Percentiles rank a stretch among this genome's conserved stretches.
phyloP scores from a whole-genome alignment of 805 yeast genomes.

The Lachancea waltii region DNA sequence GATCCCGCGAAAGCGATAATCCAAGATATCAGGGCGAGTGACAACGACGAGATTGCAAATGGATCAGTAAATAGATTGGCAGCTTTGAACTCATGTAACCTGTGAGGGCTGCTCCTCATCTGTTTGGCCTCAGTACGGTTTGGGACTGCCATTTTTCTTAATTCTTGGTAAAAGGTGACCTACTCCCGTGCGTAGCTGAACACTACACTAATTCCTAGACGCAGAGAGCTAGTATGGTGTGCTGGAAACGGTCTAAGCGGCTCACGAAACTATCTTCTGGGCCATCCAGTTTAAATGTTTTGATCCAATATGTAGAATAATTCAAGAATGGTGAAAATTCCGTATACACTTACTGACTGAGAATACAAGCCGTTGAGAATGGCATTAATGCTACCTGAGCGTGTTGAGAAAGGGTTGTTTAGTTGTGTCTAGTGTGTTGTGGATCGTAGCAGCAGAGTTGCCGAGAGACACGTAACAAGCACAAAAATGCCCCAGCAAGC shows the following conservation, averaged over 20 bases:
- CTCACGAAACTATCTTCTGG: too few species aligned
- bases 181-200: too few species aligned
- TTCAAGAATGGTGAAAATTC: not conserved
- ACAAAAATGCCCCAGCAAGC: constrained; percentile 45
- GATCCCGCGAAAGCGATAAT: constrained; percentile 84
- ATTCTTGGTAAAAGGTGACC: not conserved
- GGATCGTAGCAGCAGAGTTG: constrained; percentile 29
- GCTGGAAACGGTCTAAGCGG: too few species aligned
- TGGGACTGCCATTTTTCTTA: constrained; percentile 16
- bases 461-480: constrained; percentile 46
- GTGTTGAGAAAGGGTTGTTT: too few species aligned
- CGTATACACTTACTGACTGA: not conserved
- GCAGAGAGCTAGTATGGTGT: not conserved
- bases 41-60: constrained; percentile 75
- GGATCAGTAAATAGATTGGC: constrained; percentile 72
- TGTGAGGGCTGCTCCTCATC: constrained; percentile 23
- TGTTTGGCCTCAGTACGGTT: constrained; percentile 21
- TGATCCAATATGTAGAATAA: too few species aligned
- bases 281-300: too few species aligned
- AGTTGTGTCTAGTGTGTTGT: too few species aligned
- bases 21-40: constrained; percentile 77
- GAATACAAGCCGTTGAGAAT: not conserved
- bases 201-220: not conserved
- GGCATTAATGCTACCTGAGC: too few species aligned
- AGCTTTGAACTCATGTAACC: constrained; percentile 27